Evolutionary conservation across 164 flowering plant genomes (phyloP).

Genomic region (Magnolia officinalis): DNA sequence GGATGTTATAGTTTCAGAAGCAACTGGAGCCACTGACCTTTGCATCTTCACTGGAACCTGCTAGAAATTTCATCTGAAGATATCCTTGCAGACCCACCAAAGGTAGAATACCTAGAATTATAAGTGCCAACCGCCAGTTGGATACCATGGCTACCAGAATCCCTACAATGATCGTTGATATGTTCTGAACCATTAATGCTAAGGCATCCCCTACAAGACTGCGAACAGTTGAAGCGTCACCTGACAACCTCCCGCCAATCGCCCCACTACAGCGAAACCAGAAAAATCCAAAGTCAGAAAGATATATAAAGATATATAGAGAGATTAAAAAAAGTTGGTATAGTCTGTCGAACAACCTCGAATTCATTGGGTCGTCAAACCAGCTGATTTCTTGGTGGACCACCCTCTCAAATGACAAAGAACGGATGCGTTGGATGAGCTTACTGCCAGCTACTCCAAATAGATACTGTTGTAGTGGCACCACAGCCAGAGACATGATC

Average conservation of each 20-base stretch:
- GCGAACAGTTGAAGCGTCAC: constrained; percentile 26
- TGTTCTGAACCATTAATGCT: constrained; percentile 21
- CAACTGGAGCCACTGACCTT: constrained; percentile 15
- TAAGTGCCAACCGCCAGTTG: constrained; percentile 24
- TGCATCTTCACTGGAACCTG: constrained; percentile 30
- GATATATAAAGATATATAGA: no score
- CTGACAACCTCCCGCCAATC: constrained; percentile 26
- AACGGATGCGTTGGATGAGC: constrained; percentile 52
- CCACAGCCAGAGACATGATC: constrained; percentile 10
- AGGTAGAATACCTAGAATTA: constrained; percentile 21
- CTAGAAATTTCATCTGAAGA: constrained; percentile 15
- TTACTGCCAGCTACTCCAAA: constrained; percentile 71
- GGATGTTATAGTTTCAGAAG: not conserved
- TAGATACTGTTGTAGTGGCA: constrained; percentile 46
- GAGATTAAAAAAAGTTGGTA: not conserved
- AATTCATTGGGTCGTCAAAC: constrained; percentile 66
- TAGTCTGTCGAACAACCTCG: constrained; percentile 35
- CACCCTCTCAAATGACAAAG: constrained; percentile 54
- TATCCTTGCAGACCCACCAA: constrained; percentile 19
- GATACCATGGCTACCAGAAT: constrained; percentile 19
- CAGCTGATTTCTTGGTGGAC: constrained; percentile 69
- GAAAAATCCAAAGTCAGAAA: not conserved
- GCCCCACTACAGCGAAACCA: constrained; percentile 13
- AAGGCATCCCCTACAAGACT: constrained; percentile 30
- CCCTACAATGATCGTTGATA: constrained; percentile 19